Percentiles rank a stretch among this genome's conserved stretches.
Conservation (phyloP, 2,329 filamentous ascomycete species). For the Epicoccum nigrum region DNA sequence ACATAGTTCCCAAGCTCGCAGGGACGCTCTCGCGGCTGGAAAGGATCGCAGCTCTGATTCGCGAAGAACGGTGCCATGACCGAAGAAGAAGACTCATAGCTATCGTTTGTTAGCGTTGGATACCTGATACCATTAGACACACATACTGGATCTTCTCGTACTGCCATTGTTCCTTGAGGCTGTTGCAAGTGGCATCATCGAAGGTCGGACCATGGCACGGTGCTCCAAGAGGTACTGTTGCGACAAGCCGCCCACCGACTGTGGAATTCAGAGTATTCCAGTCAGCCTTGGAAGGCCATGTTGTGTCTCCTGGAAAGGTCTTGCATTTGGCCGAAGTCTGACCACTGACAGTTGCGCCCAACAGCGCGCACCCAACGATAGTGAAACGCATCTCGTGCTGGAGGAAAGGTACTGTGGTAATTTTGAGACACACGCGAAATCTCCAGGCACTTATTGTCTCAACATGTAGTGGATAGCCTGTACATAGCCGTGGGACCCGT, state of each 20-base stretch:
- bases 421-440: background rate
- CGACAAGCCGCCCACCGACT: constrained; percentile 23
- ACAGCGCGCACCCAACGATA: background rate
- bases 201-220: constrained; percentile 27
- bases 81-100: constrained; percentile 31
- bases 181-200: constrained; percentile 21
- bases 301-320: constrained; percentile 28
- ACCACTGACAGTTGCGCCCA: constrained; percentile 6
- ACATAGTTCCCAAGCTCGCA: constrained; percentile 34
- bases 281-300: constrained; percentile 24
- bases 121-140: background rate
- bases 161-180: constrained; percentile 23
- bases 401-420: background rate
- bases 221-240: constrained; percentile 30
- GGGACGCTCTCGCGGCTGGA: constrained; percentile 20
- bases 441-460: background rate
- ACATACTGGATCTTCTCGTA: constrained; percentile 23
- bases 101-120: constrained; percentile 1
- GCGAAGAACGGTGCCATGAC: constrained; percentile 34
- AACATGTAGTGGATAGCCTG: background rate
- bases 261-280: constrained; percentile 30
- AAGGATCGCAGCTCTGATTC: constrained; percentile 34
- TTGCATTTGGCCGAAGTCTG: constrained; percentile 22
- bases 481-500: background rate
- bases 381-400: background rate